Percentiles rank a stretch among this genome's conserved stretches.
Evolutionary conservation across 2,329 filamentous ascomycete species (phyloP).

Genomic region (Leptographium lundbergii): DNA sequence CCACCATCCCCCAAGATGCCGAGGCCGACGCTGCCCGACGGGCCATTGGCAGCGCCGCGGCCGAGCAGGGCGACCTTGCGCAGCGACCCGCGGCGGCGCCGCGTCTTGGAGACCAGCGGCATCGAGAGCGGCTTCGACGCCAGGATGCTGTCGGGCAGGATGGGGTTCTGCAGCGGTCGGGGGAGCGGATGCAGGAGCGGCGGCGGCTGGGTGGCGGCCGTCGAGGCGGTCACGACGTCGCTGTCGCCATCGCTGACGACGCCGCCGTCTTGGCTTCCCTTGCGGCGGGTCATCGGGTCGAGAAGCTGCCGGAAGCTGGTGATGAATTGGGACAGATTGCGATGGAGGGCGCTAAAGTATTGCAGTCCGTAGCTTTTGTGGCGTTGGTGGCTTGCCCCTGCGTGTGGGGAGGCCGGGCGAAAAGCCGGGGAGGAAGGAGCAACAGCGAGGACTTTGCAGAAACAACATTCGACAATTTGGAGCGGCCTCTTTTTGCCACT

Average conservation of each 20-base stretch:
- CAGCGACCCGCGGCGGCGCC: constrained; percentile 71
- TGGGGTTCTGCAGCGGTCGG: background rate
- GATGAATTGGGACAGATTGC: background rate
- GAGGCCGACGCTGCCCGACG: constrained; percentile 23
- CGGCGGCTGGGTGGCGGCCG: background rate
- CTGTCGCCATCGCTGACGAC: background rate
- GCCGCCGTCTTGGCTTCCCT: constrained; percentile 6
- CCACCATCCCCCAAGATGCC: constrained; percentile 34
- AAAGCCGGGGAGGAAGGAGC: too few relatives aligned
- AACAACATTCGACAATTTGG: too few relatives aligned
- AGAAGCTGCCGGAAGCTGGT: too few relatives aligned
- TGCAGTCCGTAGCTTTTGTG: too few relatives aligned
- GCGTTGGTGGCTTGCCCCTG: too few relatives aligned
- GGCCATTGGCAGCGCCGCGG: constrained; percentile 34
- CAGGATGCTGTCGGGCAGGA: constrained; percentile 14
- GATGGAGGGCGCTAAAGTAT: background rate
- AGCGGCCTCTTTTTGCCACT: too few relatives aligned
- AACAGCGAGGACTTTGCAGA: too few relatives aligned
- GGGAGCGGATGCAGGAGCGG: background rate
- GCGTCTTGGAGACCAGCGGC: constrained; percentile 30
- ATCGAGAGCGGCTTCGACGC: background rate
- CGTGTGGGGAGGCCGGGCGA: too few relatives aligned
- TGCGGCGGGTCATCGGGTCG: background rate
- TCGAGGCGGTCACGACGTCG: background rate
- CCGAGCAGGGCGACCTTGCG: constrained; percentile 78